Conservation (phyloP, 371 early-diverging fungal genomes). For the Cokeromyces recurvatus region DNA sequence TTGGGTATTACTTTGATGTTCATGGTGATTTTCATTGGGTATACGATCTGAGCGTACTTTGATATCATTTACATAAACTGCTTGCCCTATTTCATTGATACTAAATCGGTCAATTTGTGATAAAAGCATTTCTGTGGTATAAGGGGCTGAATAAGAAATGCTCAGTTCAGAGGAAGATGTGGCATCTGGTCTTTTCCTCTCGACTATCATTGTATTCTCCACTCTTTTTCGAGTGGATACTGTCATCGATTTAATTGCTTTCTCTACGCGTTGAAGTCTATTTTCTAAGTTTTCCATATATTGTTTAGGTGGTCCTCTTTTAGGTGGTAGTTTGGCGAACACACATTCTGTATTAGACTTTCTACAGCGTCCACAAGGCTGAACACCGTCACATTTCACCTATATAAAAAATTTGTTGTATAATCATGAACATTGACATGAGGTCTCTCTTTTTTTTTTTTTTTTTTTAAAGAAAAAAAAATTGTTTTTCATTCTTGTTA, state of each 20-base stretch:
- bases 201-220: conserved; percentile 1
- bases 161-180: neutral
- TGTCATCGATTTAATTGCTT: conserved; percentile 32
- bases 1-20: conserved; percentile 13
- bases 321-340: conserved; percentile 41
- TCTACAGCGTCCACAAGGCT: conserved; percentile 42
- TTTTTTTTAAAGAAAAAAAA: conserved; percentile 2
- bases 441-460: no score
- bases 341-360: conserved; percentile 36
- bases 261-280: conserved; percentile 38
- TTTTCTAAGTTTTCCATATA: conserved; percentile 46
- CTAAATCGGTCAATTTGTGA: conserved; percentile 22
- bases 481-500: neutral
- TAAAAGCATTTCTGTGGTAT: conserved; percentile 10
- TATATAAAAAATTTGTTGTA: conserved; percentile 7
- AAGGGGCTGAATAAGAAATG: conserved; percentile 22
- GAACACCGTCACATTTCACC: conserved; percentile 51
- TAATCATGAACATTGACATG: no score
- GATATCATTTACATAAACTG: conserved; percentile 34
- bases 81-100: conserved; percentile 43
- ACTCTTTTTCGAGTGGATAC: conserved; percentile 22
- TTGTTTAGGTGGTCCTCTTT: conserved; percentile 43
- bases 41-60: conserved; percentile 28
- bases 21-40: conserved; percentile 7
- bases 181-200: neutral